Base-by-base conservation (phyloP, 768 basidiomycete genomes). In the Mycena maculata region DNA sequence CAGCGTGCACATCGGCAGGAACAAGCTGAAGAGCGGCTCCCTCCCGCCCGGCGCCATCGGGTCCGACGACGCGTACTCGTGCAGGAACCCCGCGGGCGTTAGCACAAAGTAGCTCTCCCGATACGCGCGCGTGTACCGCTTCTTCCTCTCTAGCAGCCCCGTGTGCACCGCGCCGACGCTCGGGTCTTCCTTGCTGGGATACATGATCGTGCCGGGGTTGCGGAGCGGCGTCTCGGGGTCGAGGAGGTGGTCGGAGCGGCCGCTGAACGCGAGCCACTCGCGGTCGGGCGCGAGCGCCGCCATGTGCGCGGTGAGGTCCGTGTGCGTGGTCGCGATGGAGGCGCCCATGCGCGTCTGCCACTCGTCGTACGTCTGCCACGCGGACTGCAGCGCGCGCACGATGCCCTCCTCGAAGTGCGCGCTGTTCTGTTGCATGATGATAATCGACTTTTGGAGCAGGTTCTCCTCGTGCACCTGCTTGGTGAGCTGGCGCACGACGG, bases 391-490 rank as follows among this genome's bases (percentile, higher is more conserved):
- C 3, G 95, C 90, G 65, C 94, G 92, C 28, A 99, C 95, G 73
- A 99, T 94, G 57, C 96, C 96, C 71, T 95, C 93, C 79, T 99
- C 98, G 72, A 99, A 99, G 76, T 96, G 92, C 23, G 96, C 97
- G 18, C 92, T 93, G 77, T 97, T 97, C 71, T 96, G 95, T 73
- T 99, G 97, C 89, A 97, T 98, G 78, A 99, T 96, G 75, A 99
- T 90, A 74, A 98, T 93, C 3, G 92, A 94, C 78, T 99, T 99
- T 80, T 99, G 97, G 16, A 99, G 89, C 0, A 96, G 90, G 76
- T 99, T 99, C 80, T 99, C 98, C 80, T 98, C 97, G 79, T 95
- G 90, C 48, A 98, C 94, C 81, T 98, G 96, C 72, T 93, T 94
- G 69, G 90, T 87, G 18, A 98, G 88, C 76, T 98, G 95, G 56